phyloP scores from a whole-genome alignment of 2,329 filamentous ascomycete species.

The Claviceps fusiformis region DNA sequence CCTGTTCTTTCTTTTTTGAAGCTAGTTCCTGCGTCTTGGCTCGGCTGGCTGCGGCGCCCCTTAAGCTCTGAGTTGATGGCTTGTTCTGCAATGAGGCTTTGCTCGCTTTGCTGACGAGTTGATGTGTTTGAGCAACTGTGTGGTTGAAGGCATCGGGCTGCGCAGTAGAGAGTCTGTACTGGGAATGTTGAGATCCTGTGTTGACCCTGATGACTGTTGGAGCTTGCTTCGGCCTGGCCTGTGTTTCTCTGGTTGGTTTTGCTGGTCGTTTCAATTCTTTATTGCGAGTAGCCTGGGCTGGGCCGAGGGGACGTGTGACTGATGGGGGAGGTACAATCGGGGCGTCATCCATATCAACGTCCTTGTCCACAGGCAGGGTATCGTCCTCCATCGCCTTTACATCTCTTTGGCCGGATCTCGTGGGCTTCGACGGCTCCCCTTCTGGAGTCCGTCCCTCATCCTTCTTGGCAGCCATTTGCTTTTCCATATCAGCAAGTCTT shows the following conservation, averaged over 20 bases:
- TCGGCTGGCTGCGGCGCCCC: slow-evolving; percentile 42
- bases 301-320: slow-evolving; percentile 35
- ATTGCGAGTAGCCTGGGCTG: slow-evolving; percentile 33
- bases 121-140: slow-evolving; percentile 25
- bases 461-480: slow-evolving; percentile 37
- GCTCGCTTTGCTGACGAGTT: slow-evolving; percentile 50
- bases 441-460: slow-evolving; percentile 31
- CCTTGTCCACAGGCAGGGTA: slow-evolving; percentile 20
- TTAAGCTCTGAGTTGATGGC: slow-evolving; percentile 44
- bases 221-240: slow-evolving; percentile 47
- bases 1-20: slow-evolving; percentile 71
- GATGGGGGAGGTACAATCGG: slow-evolving; percentile 47
- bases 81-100: slow-evolving; percentile 50
- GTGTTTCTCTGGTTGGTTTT: slow-evolving; percentile 47
- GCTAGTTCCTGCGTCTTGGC: slow-evolving; percentile 62
- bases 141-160: slow-evolving; percentile 31
- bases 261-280: slow-evolving; percentile 45
- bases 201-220: slow-evolving; percentile 61
- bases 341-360: slow-evolving; percentile 44
- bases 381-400: slow-evolving; percentile 23
- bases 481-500: slow-evolving; percentile 37
- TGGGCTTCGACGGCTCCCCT: slow-evolving; percentile 30
- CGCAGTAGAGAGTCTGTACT: slow-evolving; percentile 43
- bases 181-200: slow-evolving; percentile 47
- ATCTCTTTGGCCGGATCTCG: slow-evolving; percentile 40